Evolutionary conservation across 495 filamentous ascomycete genomes (phyloP).

Genomic region (Mytilinidion resinicola): DNA sequence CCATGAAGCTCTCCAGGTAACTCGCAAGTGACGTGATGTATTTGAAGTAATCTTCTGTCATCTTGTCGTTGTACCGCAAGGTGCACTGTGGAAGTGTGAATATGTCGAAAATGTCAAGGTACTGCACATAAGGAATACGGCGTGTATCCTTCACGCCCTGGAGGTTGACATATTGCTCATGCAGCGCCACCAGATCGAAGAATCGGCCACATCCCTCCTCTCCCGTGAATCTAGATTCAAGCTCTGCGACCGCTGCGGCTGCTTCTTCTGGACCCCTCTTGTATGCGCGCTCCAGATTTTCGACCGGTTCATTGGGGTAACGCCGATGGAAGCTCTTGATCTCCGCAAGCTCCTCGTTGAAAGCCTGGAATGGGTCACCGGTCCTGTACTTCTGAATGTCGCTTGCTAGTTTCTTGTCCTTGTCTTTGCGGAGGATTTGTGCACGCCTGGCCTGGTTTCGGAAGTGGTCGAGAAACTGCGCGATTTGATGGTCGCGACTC

Average conservation of each 20-base stretch:
- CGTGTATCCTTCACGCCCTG: slow-evolving; percentile 57
- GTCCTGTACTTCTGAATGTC: slow-evolving; percentile 80
- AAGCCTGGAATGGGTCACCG: slow-evolving; percentile 86
- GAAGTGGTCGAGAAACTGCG: slow-evolving; percentile 78
- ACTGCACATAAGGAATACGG: slow-evolving; percentile 81
- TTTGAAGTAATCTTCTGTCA: slow-evolving; percentile 83
- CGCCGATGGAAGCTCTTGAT: slow-evolving; percentile 83
- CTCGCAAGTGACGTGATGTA: slow-evolving; percentile 73
- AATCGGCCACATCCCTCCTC: slow-evolving; percentile 89
- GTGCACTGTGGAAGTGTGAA: slow-evolving; percentile 66
- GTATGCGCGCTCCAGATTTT: slow-evolving; percentile 91
- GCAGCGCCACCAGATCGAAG: slow-evolving; percentile 74
- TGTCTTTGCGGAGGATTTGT: slow-evolving; percentile 78
- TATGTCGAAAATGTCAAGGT: slow-evolving; percentile 78
- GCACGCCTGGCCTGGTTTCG: slow-evolving; percentile 76
- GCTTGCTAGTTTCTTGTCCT: slow-evolving; percentile 57
- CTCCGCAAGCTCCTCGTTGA: slow-evolving; percentile 73
- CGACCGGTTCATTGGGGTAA: slow-evolving; percentile 90
- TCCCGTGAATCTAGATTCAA: slow-evolving; percentile 90
- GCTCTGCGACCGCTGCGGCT: slow-evolving; percentile 44
- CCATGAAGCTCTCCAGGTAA: slow-evolving; percentile 83
- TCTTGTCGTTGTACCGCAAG: slow-evolving; percentile 72
- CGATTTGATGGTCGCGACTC: slow-evolving; percentile 82
- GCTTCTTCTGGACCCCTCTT: slow-evolving; percentile 63
- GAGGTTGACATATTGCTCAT: slow-evolving; percentile 86